A percentile compares a stretch with the other conserved stretches of the same genome.
Conservation (phyloP, 768 basidiomycete genomes). For the Lentinula lateritia region DNA sequence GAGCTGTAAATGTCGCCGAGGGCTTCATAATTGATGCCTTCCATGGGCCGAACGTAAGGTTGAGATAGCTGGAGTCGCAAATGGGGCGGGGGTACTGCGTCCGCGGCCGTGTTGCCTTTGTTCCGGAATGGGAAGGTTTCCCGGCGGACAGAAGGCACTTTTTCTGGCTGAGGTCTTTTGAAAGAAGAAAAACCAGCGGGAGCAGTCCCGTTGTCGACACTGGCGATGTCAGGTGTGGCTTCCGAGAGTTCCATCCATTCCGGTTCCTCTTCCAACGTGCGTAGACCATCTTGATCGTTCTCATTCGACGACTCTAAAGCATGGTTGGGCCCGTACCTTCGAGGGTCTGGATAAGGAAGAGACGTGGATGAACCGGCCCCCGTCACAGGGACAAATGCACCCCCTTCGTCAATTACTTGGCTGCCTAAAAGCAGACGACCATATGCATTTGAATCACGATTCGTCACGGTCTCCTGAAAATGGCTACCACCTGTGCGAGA, state of each 20-base stretch:
- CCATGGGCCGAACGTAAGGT: constrained; percentile 72
- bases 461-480: constrained; percentile 59
- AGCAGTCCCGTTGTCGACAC: constrained; percentile 16
- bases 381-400: constrained; percentile 37
- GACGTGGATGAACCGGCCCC: constrained; percentile 20
- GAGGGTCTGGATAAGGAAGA: constrained; percentile 47
- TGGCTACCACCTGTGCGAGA: constrained; percentile 62
- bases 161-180: constrained; percentile 27
- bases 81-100: constrained; percentile 52
- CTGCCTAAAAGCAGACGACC: constrained; percentile 60
- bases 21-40: constrained; percentile 61
- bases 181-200: constrained; percentile 28
- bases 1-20: constrained; percentile 63
- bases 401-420: constrained; percentile 48
- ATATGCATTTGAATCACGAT: constrained; percentile 50
- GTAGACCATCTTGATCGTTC: constrained; percentile 24
- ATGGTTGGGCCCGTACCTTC: constrained; percentile 53
- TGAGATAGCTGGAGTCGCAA: constrained; percentile 61
- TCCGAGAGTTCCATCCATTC: constrained; percentile 62
- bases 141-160: constrained; percentile 31
- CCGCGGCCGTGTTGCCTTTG: constrained; percentile 21
- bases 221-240: constrained; percentile 32
- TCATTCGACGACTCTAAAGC: constrained; percentile 18
- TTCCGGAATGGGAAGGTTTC: constrained; percentile 63
- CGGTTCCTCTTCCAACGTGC: constrained; percentile 24